Conservation (phyloP, 2,329 filamentous ascomycete species). For the Aspergillus cejpii region DNA sequence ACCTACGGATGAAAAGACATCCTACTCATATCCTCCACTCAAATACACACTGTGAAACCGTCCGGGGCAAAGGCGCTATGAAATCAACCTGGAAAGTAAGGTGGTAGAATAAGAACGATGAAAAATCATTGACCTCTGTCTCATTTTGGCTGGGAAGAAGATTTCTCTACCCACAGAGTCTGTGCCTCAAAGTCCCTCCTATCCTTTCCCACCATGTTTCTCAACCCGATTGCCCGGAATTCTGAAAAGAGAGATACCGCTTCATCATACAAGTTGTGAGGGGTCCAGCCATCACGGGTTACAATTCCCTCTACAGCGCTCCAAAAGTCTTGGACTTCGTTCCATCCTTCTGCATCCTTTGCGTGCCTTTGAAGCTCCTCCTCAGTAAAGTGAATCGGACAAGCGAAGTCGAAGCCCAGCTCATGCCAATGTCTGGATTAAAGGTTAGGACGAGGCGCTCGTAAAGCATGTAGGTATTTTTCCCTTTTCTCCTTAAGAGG, state of each 20-base stretch:
- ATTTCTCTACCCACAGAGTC: constrained; percentile 24
- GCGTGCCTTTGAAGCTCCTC: constrained; percentile 16
- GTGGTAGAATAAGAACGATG: too few relatives aligned
- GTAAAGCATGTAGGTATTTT: too few relatives aligned
- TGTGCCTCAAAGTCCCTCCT: constrained; percentile 27
- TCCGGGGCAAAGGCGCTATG: too few relatives aligned
- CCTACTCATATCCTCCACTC: too few relatives aligned
- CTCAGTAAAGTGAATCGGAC: constrained; percentile 20
- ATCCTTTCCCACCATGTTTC: constrained; percentile 28
- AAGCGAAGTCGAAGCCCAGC: constrained; percentile 13
- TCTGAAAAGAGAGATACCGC: constrained; percentile 33
- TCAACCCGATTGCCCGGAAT: constrained; percentile 29
- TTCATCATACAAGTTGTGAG: constrained; percentile 31
- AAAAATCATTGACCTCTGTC: too few relatives aligned
- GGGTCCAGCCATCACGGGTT: constrained; percentile 35
- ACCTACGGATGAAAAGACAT: too few relatives aligned
- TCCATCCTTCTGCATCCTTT: constrained; percentile 19
- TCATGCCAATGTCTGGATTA: constrained; percentile 18
- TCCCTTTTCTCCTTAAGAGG: too few relatives aligned
- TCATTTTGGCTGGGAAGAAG: too few relatives aligned
- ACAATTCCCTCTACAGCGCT: constrained; percentile 31
- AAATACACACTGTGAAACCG: too few relatives aligned
- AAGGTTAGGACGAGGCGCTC: too few relatives aligned
- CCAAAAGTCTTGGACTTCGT: constrained; percentile 32
- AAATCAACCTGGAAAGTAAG: too few relatives aligned